Conservation (phyloP, 2,329 filamentous ascomycete genomes). For the Didymella sp. region DNA sequence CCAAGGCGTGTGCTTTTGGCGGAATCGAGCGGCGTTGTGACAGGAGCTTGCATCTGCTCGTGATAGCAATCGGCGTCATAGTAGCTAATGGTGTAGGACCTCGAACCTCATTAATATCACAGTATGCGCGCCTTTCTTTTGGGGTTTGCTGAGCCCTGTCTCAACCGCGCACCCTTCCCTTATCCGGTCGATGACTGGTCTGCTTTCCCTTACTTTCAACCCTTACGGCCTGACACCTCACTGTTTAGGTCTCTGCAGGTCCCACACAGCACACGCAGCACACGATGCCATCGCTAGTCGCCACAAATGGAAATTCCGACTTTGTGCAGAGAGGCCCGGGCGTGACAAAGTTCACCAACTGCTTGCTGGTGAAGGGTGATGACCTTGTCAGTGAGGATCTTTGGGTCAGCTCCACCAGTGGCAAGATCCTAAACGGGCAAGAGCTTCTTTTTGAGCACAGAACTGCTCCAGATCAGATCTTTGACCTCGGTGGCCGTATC, state of each 20-base stretch:
- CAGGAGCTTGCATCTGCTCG: constrained; percentile 24
- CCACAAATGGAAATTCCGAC: constrained; percentile 1
- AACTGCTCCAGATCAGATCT: constrained; percentile 72
- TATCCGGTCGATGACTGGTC: constrained; percentile 23
- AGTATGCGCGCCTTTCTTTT: constrained; percentile 22
- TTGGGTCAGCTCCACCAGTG: constrained; percentile 84
- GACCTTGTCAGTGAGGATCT: constrained; percentile 76
- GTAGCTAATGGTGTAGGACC: constrained; percentile 7
- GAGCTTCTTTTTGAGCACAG: constrained; percentile 71
- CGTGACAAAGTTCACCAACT: constrained; percentile 90
- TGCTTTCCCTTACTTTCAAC: constrained; percentile 16
- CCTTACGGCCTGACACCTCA: constrained; percentile 12
- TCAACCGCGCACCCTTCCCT: constrained; percentile 37
- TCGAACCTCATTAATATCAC: constrained; percentile 32
- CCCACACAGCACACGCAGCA: constrained; percentile 12
- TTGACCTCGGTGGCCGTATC: constrained; percentile 84
- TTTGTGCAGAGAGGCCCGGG: constrained; percentile 38
- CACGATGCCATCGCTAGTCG: constrained; percentile 11
- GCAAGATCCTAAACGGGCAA: constrained; percentile 78
- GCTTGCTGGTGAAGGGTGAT: constrained; percentile 74
- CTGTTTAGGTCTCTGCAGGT: constrained; percentile 4
- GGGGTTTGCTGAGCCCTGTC: constrained; percentile 37
- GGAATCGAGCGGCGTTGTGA: constrained; percentile 16
- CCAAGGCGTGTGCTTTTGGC: constrained; percentile 29
- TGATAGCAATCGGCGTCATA: constrained; percentile 27